phyloP scores from a whole-genome alignment of 768 basidiomycete species.

The Mrakia hoshinonis region DNA sequence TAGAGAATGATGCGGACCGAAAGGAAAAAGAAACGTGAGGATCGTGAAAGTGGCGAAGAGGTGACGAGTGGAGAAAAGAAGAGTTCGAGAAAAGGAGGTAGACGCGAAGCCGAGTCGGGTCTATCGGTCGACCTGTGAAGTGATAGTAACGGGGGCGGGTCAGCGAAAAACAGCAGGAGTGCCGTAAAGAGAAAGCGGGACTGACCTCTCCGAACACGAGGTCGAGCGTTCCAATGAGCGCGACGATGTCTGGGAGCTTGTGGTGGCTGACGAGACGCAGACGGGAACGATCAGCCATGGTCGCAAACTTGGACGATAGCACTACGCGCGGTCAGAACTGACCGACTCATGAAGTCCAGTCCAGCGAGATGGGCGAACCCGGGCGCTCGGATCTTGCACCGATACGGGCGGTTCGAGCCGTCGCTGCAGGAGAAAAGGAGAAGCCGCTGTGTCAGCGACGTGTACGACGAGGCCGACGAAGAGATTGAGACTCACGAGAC shows the following conservation, averaged over 20 bases:
- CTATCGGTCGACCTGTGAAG: conserved; percentile 1
- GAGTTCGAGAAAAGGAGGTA: too few species aligned
- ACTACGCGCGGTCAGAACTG: conserved; percentile 48
- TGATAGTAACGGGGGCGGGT: not conserved
- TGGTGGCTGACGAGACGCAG: conserved; percentile 49
- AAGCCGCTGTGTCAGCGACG: not conserved
- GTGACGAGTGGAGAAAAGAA: too few species aligned
- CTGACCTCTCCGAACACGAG: conserved; percentile 82
- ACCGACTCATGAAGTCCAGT: conserved; percentile 70
- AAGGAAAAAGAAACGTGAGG: not conserved
- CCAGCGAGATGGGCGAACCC: conserved; percentile 94
- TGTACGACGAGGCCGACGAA: not conserved
- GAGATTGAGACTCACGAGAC: conserved; percentile 78
- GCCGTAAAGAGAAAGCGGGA: conserved; percentile 29
- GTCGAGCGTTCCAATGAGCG: conserved; percentile 96
- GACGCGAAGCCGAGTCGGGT: too few species aligned
- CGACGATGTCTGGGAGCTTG: conserved; percentile 87
- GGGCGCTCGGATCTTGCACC: conserved; percentile 93
- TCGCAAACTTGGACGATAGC: conserved; percentile 32
- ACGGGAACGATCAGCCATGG: too few species aligned
- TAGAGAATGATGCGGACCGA: not conserved
- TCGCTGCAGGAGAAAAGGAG: conserved; percentile 49
- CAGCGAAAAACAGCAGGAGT: not conserved
- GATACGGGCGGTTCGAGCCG: conserved; percentile 89
- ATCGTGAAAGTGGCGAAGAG: too few species aligned